These are phyloP conservation scores for Geotrichum carabidarum DNA, from an alignment of 1,139 yeast genomes.

Conservation along the genomic window DNA sequence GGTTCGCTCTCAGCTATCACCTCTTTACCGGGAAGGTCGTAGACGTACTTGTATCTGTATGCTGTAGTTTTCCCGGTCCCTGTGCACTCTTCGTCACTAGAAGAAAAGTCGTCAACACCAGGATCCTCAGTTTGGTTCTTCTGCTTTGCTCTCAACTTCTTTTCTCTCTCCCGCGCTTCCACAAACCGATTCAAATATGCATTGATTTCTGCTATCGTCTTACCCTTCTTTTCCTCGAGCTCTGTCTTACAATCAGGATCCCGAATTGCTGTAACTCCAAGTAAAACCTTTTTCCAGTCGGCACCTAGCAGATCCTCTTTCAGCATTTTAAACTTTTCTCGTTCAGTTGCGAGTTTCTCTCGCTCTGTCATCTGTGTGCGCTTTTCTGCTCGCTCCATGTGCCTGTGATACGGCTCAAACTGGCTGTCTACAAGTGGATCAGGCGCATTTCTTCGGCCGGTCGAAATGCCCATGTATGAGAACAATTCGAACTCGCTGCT, in stretches of 20 bases:
- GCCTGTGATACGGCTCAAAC: slow-evolving; percentile 46
- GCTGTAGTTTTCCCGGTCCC: neutral
- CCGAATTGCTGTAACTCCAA: slow-evolving; percentile 50
- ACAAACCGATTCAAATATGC: slow-evolving; percentile 43
- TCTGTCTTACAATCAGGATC: slow-evolving; percentile 48
- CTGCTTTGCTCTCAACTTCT: neutral
- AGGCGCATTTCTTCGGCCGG: slow-evolving; percentile 17
- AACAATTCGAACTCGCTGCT: slow-evolving; percentile 14
- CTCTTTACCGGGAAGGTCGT: slow-evolving; percentile 4
- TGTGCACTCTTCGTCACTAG: neutral
- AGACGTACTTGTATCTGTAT: slow-evolving; percentile 11
- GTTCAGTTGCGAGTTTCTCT: slow-evolving; percentile 47
- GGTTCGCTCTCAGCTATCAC: neutral
- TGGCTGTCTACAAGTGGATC: slow-evolving; percentile 13
- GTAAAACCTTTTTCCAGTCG: slow-evolving; percentile 54
- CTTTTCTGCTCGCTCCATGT: slow-evolving; percentile 63
- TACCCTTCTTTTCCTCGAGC: slow-evolving; percentile 45
- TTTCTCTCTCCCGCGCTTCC: slow-evolving; percentile 7
- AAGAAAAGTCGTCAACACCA: slow-evolving; percentile 16
- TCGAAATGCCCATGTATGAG: slow-evolving; percentile 13
- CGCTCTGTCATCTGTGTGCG: slow-evolving; percentile 58
- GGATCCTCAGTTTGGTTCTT: slow-evolving; percentile 10
- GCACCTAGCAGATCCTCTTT: slow-evolving; percentile 45
- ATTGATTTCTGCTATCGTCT: slow-evolving; percentile 51
- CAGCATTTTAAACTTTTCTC: slow-evolving; percentile 48